Percentiles rank a stretch among this genome's conserved stretches.
Conservation (phyloP, 2,329 filamentous ascomycete species). For the Passalora sequoiae region DNA sequence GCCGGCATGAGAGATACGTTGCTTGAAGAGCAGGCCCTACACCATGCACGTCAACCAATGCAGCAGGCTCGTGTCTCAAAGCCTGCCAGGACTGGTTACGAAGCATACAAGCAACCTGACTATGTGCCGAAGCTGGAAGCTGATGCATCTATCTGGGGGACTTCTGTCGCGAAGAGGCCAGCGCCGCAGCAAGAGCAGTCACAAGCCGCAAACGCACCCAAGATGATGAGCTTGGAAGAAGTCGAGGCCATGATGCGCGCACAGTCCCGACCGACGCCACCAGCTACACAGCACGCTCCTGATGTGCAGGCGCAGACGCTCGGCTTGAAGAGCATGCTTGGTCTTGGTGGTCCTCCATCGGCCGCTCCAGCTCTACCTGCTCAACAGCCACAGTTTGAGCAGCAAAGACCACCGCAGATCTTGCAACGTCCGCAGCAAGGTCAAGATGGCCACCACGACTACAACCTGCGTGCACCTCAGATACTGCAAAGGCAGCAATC, state of each 20-base stretch:
- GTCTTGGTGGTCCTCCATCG: constrained; percentile 23
- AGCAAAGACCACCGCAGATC: constrained; percentile 42
- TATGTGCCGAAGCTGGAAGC: constrained; percentile 87
- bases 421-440: constrained; percentile 44
- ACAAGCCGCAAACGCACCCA: constrained; percentile 49
- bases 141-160: constrained; percentile 88
- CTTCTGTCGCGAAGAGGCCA: constrained; percentile 56
- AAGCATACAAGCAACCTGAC: constrained; percentile 79
- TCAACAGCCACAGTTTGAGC: constrained; percentile 27
- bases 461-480: constrained; percentile 38
- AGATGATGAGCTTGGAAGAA: constrained; percentile 93
- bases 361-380: constrained; percentile 17
- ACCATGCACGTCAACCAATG: constrained; percentile 65
- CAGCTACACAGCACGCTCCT: constrained; percentile 15
- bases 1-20: constrained; percentile 80
- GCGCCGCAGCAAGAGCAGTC: constrained; percentile 24
- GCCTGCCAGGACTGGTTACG: constrained; percentile 76
- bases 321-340: constrained; percentile 34
- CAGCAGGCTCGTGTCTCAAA: constrained; percentile 47
- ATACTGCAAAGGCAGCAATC: constrained; percentile 36
- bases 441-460: constrained; percentile 36
- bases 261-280: constrained; percentile 49
- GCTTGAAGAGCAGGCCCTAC: constrained; percentile 85
- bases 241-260: constrained; percentile 88
- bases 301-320: constrained; percentile 28